These are phyloP conservation scores for Ogataea naganishii DNA, from an alignment of 805 yeast genomes.

Conservation along the genomic window DNA sequence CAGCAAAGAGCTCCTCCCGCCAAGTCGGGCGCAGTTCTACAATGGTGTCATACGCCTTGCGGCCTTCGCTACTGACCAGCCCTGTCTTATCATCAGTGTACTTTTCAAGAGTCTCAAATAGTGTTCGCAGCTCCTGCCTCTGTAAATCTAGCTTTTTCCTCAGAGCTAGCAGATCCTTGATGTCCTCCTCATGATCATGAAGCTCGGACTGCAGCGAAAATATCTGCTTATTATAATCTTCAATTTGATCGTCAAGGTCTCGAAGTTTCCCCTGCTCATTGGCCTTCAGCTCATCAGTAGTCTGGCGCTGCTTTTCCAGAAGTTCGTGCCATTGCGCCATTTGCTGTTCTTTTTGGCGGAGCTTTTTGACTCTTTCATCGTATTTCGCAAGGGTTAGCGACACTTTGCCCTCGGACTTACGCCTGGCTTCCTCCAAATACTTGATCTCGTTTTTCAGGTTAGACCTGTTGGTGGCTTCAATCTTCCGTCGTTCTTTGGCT, in stretches of 20 bases:
- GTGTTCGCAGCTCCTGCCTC: slow-evolving; percentile 13
- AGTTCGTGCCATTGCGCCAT: slow-evolving; percentile 24
- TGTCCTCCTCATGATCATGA: slow-evolving; percentile 23
- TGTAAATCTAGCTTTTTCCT: slow-evolving; percentile 18
- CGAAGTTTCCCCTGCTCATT: slow-evolving; percentile 13
- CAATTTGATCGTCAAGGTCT: slow-evolving; percentile 13
- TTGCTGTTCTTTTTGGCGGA: slow-evolving; percentile 26
- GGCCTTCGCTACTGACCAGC: slow-evolving; percentile 18
- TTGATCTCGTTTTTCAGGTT: slow-evolving; percentile 32
- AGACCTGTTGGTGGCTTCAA: slow-evolving; percentile 32
- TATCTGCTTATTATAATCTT: slow-evolving; percentile 18
- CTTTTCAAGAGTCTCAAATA: slow-evolving; percentile 15
- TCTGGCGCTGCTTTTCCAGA: slow-evolving; percentile 16
- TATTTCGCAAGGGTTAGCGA: slow-evolving; percentile 24
- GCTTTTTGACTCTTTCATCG: slow-evolving; percentile 16
- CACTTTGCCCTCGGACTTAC: slow-evolving; percentile 26
- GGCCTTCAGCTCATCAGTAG: slow-evolving; percentile 5
- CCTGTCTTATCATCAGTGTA: slow-evolving; percentile 22
- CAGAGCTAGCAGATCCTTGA: slow-evolving; percentile 17
- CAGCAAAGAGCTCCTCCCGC: slow-evolving; percentile 19
- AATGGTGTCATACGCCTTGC: slow-evolving; percentile 12
- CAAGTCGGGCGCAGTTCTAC: slow-evolving; percentile 20
- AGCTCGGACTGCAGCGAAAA: slow-evolving; percentile 18
- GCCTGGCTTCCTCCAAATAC: slow-evolving; percentile 31
- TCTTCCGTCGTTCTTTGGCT: slow-evolving; percentile 28